These are phyloP conservation scores for Gnomoniopsis sp. DNA, from an alignment of 2,329 filamentous ascomycete species.

Conservation along the genomic window DNA sequence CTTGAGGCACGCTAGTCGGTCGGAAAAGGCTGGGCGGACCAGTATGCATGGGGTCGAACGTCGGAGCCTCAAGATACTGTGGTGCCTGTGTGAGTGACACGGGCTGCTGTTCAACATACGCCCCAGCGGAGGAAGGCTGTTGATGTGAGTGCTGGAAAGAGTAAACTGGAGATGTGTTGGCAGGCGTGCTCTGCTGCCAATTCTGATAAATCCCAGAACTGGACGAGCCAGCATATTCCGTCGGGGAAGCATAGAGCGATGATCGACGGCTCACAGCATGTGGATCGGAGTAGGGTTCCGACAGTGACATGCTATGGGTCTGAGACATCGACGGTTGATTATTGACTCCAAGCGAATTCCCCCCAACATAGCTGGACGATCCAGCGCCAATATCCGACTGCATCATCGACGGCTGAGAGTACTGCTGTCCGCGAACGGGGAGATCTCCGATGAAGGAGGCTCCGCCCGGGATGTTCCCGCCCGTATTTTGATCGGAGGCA, in stretches of 20 bases:
- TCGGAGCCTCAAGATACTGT: slow-evolving; percentile 23
- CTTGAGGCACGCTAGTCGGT: slow-evolving; percentile 20
- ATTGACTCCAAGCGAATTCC: slow-evolving; percentile 31
- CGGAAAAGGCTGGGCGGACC: slow-evolving; percentile 26
- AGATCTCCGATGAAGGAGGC: slow-evolving; percentile 36
- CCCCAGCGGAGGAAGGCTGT: slow-evolving; percentile 21
- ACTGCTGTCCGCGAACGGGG: slow-evolving; percentile 40
- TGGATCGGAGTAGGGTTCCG: slow-evolving; percentile 42
- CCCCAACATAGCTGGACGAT: slow-evolving; percentile 39
- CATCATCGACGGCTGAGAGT: slow-evolving; percentile 36
- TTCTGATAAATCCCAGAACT: slow-evolving; percentile 37
- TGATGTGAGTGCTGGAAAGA: slow-evolving; percentile 40
- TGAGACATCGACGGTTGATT: slow-evolving; percentile 33
- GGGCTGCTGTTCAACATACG: slow-evolving; percentile 27
- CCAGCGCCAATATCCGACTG: slow-evolving; percentile 39
- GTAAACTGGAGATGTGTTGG: slow-evolving; percentile 42
- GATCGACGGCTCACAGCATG: slow-evolving; percentile 45
- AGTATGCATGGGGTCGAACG: slow-evolving; percentile 28
- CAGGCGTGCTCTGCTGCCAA: slow-evolving; percentile 43
- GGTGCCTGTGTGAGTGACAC: slow-evolving; percentile 25
- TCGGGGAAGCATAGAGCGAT: slow-evolving; percentile 38
- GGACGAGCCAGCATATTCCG: slow-evolving; percentile 43
- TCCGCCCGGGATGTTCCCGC: slow-evolving; percentile 27
- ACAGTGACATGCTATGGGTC: slow-evolving; percentile 35
- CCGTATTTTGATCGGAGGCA: slow-evolving; percentile 34